phyloP scores from a whole-genome alignment of 441 rosid genomes.

The Melastoma candidum region DNA sequence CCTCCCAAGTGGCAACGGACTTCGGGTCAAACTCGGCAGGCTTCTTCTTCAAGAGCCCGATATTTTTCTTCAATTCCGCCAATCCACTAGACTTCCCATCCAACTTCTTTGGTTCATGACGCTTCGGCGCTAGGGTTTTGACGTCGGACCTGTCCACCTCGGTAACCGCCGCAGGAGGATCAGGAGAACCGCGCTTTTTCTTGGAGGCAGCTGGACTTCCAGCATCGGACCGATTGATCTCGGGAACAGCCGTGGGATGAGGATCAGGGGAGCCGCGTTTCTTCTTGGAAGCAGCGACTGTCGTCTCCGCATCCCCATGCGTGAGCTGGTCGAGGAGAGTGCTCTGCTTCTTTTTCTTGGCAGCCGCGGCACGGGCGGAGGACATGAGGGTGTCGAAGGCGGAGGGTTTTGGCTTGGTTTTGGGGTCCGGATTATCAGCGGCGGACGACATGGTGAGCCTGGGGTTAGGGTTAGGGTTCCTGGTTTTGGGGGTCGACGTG shows the following conservation, averaged over 20 bases:
- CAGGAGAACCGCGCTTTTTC: constrained; percentile 25
- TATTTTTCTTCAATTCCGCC: constrained; percentile 44
- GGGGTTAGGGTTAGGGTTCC: constrained; percentile 6
- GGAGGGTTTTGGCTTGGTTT: constrained; percentile 70
- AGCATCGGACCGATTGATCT: not conserved
- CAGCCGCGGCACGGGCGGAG: constrained; percentile 40
- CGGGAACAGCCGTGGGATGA: not conserved
- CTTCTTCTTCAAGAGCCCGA: constrained; percentile 52
- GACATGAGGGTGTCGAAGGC: constrained; percentile 89
- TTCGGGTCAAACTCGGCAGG: constrained; percentile 50
- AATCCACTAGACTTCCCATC: constrained; percentile 21
- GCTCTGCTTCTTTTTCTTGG: constrained; percentile 29
- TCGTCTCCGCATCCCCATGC: too few species aligned
- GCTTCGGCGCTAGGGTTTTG: constrained; percentile 21
- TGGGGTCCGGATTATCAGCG: constrained; percentile 14
- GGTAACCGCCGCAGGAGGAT: not conserved
- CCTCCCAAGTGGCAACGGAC: constrained; percentile 50
- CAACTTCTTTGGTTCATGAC: constrained; percentile 8
- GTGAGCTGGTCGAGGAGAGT: constrained; percentile 11
- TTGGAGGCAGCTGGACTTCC: constrained; percentile 16
- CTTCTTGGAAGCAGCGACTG: constrained; percentile 26
- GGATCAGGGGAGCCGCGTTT: constrained; percentile 42
- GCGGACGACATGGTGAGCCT: not conserved
- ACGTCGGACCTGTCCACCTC: too few species aligned
- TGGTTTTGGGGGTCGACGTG: constrained; percentile 10